Percentiles rank a stretch among this genome's conserved stretches.
Evolutionary conservation across 306 rosid genomes (phyloP).

Genomic region (Chamaecrista fasciculata): DNA sequence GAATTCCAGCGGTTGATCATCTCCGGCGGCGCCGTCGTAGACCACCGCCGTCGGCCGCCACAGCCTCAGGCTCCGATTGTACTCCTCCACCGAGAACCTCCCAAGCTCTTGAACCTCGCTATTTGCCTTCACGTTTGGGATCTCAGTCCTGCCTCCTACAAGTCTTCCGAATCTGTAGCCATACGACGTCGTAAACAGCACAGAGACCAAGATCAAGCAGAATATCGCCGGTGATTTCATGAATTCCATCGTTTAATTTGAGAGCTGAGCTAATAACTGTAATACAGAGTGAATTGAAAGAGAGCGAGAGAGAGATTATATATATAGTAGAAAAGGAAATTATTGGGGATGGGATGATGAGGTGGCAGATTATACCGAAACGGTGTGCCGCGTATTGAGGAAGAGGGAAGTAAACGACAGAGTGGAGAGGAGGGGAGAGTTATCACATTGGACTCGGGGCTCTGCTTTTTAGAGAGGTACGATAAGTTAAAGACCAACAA

Average conservation of each 20-base stretch:
- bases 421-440: not conserved
- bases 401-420: not conserved
- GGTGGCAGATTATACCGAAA: not conserved
- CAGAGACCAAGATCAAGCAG: not conserved
- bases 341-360: not conserved
- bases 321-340: not conserved
- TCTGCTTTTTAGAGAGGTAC: no score
- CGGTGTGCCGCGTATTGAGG: constrained; percentile 28
- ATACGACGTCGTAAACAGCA: constrained; percentile 24
- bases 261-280: no score
- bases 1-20: constrained; percentile 39
- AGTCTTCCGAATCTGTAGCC: constrained; percentile 20
- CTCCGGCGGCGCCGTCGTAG: not conserved
- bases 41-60: not conserved
- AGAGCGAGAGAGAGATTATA: no score
- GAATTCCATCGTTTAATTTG: constrained; percentile 40
- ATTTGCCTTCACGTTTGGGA: constrained; percentile 56
- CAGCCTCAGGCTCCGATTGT: constrained; percentile 34
- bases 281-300: no score
- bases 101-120: constrained; percentile 70
- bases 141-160: constrained; percentile 51
- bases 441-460: not conserved
- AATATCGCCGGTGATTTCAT: constrained; percentile 20
- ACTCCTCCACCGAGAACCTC: constrained; percentile 74
- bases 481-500: no score